These are phyloP conservation scores for Phytophthora colocasiae DNA, from an alignment of 352 stramenopile species.

Conservation along the genomic window DNA sequence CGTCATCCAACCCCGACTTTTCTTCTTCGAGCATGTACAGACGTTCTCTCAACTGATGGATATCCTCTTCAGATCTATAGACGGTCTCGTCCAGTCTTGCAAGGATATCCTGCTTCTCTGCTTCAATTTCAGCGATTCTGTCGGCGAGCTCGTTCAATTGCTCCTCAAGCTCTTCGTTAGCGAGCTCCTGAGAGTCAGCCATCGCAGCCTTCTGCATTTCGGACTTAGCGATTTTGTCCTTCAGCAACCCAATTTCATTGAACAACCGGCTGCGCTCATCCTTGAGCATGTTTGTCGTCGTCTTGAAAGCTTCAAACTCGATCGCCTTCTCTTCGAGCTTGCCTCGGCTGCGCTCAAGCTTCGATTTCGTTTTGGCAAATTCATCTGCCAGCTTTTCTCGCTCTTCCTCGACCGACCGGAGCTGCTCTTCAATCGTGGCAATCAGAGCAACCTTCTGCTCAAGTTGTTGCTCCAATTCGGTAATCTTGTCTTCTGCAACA, in stretches of 20 bases:
- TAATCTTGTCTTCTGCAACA: conserved; percentile 56
- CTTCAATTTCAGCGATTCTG: conserved; percentile 67
- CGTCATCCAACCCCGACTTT: conserved; percentile 46
- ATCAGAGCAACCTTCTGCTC: conserved; percentile 65
- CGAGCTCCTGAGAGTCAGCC: conserved; percentile 53
- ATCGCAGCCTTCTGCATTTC: conserved; percentile 54
- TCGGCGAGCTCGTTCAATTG: conserved; percentile 65
- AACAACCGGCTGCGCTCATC: conserved; percentile 62
- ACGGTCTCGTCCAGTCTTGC: conserved; percentile 45
- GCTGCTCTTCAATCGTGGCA: conserved; percentile 56
- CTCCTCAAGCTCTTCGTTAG: conserved; percentile 61
- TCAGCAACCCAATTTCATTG: conserved; percentile 61
- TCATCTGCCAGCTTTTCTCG: conserved; percentile 58
- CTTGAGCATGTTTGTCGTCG: conserved; percentile 68
- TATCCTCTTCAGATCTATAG: conserved; percentile 52
- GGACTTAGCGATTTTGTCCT: conserved; percentile 54
- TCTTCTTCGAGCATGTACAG: conserved; percentile 57
- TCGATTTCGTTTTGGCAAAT: conserved; percentile 50
- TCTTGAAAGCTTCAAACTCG: conserved; percentile 67
- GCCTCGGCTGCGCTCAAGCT: conserved; percentile 54
- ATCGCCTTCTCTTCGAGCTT: conserved; percentile 71
- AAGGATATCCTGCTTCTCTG: conserved; percentile 56
- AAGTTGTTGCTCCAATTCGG: conserved; percentile 58
- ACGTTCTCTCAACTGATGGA: conserved; percentile 55
- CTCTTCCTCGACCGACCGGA: conserved; percentile 51